Base-by-base conservation (phyloP, 495 filamentous ascomycete species). In the Filosporella fistucella region DNA sequence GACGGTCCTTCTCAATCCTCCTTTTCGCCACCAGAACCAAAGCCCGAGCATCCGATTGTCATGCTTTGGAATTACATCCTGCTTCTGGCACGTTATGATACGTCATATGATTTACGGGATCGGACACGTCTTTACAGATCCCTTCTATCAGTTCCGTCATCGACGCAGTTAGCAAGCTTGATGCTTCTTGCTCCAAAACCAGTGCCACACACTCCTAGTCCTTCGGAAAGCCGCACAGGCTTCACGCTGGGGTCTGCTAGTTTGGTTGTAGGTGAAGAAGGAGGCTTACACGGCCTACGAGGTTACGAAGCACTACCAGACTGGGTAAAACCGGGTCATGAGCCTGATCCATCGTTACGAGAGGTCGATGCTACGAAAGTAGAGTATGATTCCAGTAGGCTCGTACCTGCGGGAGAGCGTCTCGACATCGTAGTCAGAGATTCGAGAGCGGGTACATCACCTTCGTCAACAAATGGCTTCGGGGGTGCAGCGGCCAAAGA, bases 161-260 rank as follows among this genome's bases (percentile, higher is more conserved):
- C 77, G 7, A 89, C 85, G 0, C 88, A 96, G 59, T 78, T 98
- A 13, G 93, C 93, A 13, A 90, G 83, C 7, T 73, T 98, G 3
- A 81, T 96, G 54, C 81, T 98, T 0, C 76, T 96, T 0, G 93
- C 93, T 2, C 93, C 93, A 0, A 98, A 98, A 61, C 91, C 93
- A 0, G 89, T 90, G 0, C 93, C 93, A 1, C 85, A 93, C 37
- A 78, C 84, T 0, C 87, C 89, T 0, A 91, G 85, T 46, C 91
- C 93, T 3, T 89, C 85, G 2, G 88, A 91, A 47, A 81, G 79
- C 2, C 75, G 89, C 6, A 85, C 82, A 40, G 84, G 80, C 17
- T 84, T 88, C 20, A 71, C 80, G 0, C 72, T 98, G 2, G 93
- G 93, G 16, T 90, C 86, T 3, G 80, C 90, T 4, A 88, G 88